phyloP scores from a whole-genome alignment of 2,329 filamentous ascomycete genomes.

The Colletotrichum navitas region DNA sequence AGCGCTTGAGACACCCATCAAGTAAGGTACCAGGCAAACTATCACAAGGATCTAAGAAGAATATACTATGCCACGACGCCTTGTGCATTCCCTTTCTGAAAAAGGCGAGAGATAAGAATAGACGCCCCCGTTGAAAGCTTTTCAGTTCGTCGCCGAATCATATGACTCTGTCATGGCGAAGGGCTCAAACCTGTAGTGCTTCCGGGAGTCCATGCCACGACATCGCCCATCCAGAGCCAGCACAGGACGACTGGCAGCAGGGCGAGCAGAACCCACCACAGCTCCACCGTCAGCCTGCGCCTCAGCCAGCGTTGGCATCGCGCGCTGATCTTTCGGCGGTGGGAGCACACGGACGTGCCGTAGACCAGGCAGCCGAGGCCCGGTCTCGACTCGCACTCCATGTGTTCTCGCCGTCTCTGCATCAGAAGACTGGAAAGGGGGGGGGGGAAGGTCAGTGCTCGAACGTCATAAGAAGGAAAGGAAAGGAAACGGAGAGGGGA shows the following conservation, averaged over 20 bases:
- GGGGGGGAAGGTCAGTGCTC: not conserved
- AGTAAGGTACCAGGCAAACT: not conserved
- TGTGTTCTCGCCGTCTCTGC: slow-evolving; percentile 69
- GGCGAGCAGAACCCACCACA: slow-evolving; percentile 63
- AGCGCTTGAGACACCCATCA: not conserved
- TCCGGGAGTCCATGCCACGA: not conserved
- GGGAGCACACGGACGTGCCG: slow-evolving; percentile 61
- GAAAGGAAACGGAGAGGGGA: not conserved
- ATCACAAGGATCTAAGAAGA: not conserved
- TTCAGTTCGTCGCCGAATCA: not conserved
- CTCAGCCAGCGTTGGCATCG: slow-evolving; percentile 62
- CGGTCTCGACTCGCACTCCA: slow-evolving; percentile 70
- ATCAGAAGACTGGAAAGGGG: slow-evolving; percentile 63
- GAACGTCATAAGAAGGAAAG: no score
- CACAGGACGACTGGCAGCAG: slow-evolving; percentile 55
- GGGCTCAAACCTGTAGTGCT: not conserved
- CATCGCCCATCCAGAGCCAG: slow-evolving; percentile 53
- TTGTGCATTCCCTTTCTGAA: not conserved
- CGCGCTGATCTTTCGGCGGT: slow-evolving; percentile 58
- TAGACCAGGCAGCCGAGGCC: slow-evolving; percentile 69
- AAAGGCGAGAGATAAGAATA: not conserved
- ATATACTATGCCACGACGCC: not conserved
- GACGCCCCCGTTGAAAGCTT: no score
- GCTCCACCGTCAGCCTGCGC: slow-evolving; percentile 58
- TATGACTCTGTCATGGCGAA: no score